phyloP scores from a whole-genome alignment of 179 eudicot species.

The Dionaea muscipula region DNA sequence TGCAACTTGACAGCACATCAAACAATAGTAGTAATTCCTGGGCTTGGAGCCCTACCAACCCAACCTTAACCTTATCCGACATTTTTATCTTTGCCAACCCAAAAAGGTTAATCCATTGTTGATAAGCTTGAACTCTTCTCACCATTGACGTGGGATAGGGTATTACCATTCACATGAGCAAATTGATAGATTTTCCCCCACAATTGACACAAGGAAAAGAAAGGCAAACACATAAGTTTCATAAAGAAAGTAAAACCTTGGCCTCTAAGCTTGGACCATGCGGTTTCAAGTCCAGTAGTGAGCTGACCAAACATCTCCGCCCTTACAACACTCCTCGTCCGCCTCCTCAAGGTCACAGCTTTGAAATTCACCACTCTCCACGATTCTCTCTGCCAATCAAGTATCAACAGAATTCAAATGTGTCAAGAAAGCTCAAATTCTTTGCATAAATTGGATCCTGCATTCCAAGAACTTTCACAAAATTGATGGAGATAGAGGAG shows the following conservation, averaged over 20 bases:
- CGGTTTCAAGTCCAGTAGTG: constrained; percentile 78
- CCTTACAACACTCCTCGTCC: constrained; percentile 34
- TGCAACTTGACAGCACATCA: too few relatives aligned
- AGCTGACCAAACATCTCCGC: constrained; percentile 99
- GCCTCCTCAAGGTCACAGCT: constrained; percentile 21
- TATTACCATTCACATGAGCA: too few relatives aligned
- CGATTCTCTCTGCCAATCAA: constrained; percentile 39
- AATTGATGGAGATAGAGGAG: not conserved
- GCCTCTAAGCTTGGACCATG: constrained; percentile 91
- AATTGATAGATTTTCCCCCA: too few relatives aligned
- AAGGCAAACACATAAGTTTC: not conserved
- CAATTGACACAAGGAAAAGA: too few relatives aligned
- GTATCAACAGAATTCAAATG: not conserved
- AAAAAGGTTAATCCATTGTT: too few relatives aligned
- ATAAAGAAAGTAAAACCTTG: constrained; percentile 42
- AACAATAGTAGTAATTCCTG: too few relatives aligned
- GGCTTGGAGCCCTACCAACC: too few relatives aligned
- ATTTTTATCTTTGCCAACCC: too few relatives aligned
- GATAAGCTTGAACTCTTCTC: too few relatives aligned
- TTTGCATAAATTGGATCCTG: not conserved
- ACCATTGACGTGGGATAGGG: too few relatives aligned
- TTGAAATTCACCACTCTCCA: constrained; percentile 61
- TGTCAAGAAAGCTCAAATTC: not conserved
- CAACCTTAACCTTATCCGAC: too few relatives aligned
- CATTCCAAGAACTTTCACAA: not conserved